Evolutionary conservation across 2,329 filamentous ascomycete genomes (phyloP).

Genomic region (Apiospora rasikravindrae): DNA sequence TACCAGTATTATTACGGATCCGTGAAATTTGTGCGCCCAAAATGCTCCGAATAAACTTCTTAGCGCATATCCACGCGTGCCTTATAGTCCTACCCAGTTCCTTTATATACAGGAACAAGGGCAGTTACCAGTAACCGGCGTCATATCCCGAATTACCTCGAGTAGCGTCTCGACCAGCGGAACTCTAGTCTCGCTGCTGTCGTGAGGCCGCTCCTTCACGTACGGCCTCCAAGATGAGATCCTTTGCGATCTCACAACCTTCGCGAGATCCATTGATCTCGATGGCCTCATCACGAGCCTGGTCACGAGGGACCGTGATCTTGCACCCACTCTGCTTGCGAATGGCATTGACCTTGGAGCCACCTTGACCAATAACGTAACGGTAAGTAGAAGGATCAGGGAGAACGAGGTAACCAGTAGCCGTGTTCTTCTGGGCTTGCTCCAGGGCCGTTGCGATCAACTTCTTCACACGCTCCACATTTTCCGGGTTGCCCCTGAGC

Average conservation of each 20-base stretch:
- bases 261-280: slow-evolving; percentile 82
- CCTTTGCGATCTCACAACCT: slow-evolving; percentile 84
- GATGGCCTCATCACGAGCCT: slow-evolving; percentile 79
- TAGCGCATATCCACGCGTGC: not conserved
- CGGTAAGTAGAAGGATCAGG: slow-evolving; percentile 90
- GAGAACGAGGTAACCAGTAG: slow-evolving; percentile 85
- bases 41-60: not conserved
- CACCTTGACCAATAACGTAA: slow-evolving; percentile 86
- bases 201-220: slow-evolving; percentile 55
- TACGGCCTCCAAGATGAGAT: slow-evolving; percentile 86
- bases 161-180: not conserved
- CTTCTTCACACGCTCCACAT: slow-evolving; percentile 80
- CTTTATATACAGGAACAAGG: not conserved
- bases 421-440: slow-evolving; percentile 70
- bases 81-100: not conserved
- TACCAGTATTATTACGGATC: not conserved
- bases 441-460: slow-evolving; percentile 75
- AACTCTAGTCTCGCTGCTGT: slow-evolving; percentile 37
- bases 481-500: slow-evolving; percentile 78
- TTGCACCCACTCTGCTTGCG: slow-evolving; percentile 90
- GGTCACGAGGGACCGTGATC: slow-evolving; percentile 89
- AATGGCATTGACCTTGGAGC: slow-evolving; percentile 91
- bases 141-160: not conserved
- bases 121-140: not conserved
- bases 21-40: not conserved